Evolutionary conservation across 306 rosid species (phyloP).

Genomic region (Begonia masoniana): DNA sequence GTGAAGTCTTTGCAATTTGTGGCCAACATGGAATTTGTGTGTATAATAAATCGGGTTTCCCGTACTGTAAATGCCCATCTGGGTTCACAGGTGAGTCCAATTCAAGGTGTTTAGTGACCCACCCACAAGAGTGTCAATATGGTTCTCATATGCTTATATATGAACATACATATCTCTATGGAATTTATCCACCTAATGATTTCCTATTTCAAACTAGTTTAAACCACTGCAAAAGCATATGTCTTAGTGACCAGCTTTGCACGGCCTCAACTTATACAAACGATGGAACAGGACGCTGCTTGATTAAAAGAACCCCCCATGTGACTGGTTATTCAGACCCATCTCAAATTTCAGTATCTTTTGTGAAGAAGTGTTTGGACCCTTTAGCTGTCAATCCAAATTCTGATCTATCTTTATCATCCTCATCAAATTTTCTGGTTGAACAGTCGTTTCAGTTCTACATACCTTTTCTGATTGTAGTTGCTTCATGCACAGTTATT

Average conservation of each 20-base stretch:
- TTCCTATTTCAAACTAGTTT: slow-evolving; percentile 26
- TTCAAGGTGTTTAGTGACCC: slow-evolving; percentile 35
- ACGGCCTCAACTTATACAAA: slow-evolving; percentile 55
- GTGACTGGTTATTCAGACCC: slow-evolving; percentile 55
- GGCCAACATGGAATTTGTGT: slow-evolving; percentile 50
- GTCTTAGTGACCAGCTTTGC: slow-evolving; percentile 39
- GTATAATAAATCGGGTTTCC: slow-evolving; percentile 30
- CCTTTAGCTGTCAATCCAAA: slow-evolving; percentile 59
- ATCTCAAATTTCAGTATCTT: slow-evolving; percentile 46
- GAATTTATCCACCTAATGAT: slow-evolving; percentile 47
- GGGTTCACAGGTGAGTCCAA: slow-evolving; percentile 16
- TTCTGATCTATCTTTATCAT: slow-evolving; percentile 5
- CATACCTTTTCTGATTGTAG: slow-evolving; percentile 48
- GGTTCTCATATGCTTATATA: slow-evolving; percentile 25
- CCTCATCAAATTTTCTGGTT: slow-evolving; percentile 10
- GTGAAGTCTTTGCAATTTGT: slow-evolving; percentile 73
- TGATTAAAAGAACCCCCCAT: slow-evolving; percentile 35
- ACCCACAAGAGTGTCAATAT: slow-evolving; percentile 26
- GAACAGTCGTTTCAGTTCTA: slow-evolving; percentile 24
- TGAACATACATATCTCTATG: slow-evolving; percentile 34
- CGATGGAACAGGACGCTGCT: slow-evolving; percentile 55
- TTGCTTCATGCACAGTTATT: slow-evolving; percentile 38
- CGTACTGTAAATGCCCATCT: slow-evolving; percentile 52
- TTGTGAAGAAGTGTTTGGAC: slow-evolving; percentile 51
- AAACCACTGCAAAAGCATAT: slow-evolving; percentile 44